Evolutionary conservation across 495 filamentous ascomycete species (phyloP).

Genomic region (Podospora sp.): DNA sequence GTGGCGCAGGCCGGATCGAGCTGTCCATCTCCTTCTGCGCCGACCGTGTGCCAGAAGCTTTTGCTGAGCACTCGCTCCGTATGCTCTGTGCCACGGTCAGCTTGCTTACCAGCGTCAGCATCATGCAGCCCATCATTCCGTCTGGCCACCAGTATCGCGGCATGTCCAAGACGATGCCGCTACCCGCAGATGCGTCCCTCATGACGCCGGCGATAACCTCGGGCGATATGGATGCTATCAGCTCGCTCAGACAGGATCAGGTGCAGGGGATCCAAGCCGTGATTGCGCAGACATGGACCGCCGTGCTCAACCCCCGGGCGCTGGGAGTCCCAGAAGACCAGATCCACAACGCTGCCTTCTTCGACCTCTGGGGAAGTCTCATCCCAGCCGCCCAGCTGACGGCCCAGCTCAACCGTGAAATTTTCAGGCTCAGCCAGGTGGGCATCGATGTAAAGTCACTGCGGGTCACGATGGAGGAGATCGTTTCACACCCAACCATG

Average conservation of each 20-base stretch:
- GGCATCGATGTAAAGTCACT: conserved; percentile 26
- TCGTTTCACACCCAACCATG: conserved; percentile 52
- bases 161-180: conserved; percentile 42
- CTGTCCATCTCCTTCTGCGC: conserved; percentile 48
- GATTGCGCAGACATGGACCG: conserved; percentile 44
- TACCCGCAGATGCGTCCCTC: conserved; percentile 29
- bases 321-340: conserved; percentile 45
- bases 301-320: conserved; percentile 42
- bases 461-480: conserved; percentile 49
- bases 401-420: conserved; percentile 44
- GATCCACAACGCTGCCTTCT: conserved; percentile 51
- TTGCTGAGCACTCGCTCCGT: conserved; percentile 45
- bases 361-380: conserved; percentile 52
- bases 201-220: conserved; percentile 26
- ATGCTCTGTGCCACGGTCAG: conserved; percentile 47
- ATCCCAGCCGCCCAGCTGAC: conserved; percentile 50
- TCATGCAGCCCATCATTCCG: conserved; percentile 46
- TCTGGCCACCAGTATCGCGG: conserved; percentile 38
- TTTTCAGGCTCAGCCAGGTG: conserved; percentile 29
- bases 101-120: conserved; percentile 44
- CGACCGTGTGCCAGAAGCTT: conserved; percentile 39
- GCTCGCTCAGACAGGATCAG: conserved; percentile 30
- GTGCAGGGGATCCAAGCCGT: conserved; percentile 39
- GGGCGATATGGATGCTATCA: conserved; percentile 22
- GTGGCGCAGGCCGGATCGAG: conserved; percentile 35